Conservation (phyloP, 176 grass and related monocot genomes). For the Calamus simplicifolius region DNA sequence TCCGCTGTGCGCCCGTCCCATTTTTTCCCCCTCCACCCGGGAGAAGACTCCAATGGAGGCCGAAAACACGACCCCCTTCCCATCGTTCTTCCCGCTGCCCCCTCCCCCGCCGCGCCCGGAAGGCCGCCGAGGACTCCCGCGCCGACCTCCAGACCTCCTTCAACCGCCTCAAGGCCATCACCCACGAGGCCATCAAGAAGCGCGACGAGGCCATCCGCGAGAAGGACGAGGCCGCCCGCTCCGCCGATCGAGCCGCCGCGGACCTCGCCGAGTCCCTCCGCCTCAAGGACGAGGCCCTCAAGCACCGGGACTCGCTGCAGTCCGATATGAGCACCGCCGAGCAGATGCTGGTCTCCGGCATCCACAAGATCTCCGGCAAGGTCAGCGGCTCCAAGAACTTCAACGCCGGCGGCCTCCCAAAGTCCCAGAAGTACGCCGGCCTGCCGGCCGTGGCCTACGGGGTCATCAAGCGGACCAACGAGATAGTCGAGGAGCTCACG, state of each 20-base stretch:
- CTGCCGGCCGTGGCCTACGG: constrained; percentile 71
- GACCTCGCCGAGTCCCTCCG: constrained; percentile 7
- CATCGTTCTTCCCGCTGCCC: constrained; percentile 7
- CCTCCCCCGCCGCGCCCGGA: constrained; percentile 32
- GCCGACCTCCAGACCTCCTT: constrained; percentile 31
- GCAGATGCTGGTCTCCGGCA: constrained; percentile 78
- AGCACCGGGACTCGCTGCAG: constrained; percentile 33
- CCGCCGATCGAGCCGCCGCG: constrained; percentile 8
- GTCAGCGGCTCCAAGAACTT: constrained; percentile 34
- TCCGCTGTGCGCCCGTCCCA: too few species aligned
- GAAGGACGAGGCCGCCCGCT: constrained; percentile 15
- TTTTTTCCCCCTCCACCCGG: too few species aligned
- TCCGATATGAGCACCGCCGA: constrained; percentile 61
- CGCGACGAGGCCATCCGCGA: constrained; percentile 47
- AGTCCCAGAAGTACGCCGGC: constrained; percentile 71
- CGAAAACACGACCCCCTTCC: background rate
- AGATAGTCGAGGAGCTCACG: constrained; percentile 85
- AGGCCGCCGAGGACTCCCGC: constrained; percentile 35
- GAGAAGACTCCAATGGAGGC: too few species aligned
- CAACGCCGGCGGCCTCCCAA: constrained; percentile 51
- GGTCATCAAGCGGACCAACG: constrained; percentile 86
- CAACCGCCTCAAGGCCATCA: constrained; percentile 47
- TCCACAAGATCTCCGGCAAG: constrained; percentile 79
- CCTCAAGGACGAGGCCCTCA: constrained; percentile 12
- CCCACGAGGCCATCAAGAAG: constrained; percentile 63